phyloP scores from a whole-genome alignment of 306 rosid species.

The Hippophae tibetana region DNA sequence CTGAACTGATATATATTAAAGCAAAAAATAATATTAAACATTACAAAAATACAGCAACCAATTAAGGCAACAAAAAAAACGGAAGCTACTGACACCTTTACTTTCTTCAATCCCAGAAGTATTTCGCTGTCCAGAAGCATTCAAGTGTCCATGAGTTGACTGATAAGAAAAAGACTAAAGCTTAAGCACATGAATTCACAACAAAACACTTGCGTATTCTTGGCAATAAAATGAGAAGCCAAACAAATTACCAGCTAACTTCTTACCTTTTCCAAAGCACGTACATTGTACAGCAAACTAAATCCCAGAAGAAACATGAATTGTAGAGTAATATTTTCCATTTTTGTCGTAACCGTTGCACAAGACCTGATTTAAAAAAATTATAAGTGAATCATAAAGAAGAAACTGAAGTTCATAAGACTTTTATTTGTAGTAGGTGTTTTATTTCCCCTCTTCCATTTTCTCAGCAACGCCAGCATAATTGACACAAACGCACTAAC shows the following conservation, averaged over 20 bases:
- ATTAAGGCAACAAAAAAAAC: not conserved
- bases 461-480: not conserved
- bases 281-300: conserved; percentile 11
- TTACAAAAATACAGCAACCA: not conserved
- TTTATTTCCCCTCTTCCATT: not conserved
- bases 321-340: conserved; percentile 10
- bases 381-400: not conserved
- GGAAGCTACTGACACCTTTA: conserved; percentile 21
- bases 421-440: not conserved
- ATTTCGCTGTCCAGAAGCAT: conserved; percentile 10
- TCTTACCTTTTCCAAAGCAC: conserved; percentile 33
- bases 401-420: not conserved
- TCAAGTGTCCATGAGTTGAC: conserved; percentile 15
- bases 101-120: conserved; percentile 24
- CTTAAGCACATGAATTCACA: conserved; percentile 9
- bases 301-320: conserved; percentile 18
- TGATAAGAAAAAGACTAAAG: conserved; percentile 15
- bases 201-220: not conserved
- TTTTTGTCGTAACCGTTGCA: conserved; percentile 11
- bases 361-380: not conserved
- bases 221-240: not conserved
- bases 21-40: not conserved
- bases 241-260: not conserved
- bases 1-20: not conserved
- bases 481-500: too few species aligned